Conservation (phyloP, 495 filamentous ascomycete genomes). For the Endocarpon pusillum region DNA sequence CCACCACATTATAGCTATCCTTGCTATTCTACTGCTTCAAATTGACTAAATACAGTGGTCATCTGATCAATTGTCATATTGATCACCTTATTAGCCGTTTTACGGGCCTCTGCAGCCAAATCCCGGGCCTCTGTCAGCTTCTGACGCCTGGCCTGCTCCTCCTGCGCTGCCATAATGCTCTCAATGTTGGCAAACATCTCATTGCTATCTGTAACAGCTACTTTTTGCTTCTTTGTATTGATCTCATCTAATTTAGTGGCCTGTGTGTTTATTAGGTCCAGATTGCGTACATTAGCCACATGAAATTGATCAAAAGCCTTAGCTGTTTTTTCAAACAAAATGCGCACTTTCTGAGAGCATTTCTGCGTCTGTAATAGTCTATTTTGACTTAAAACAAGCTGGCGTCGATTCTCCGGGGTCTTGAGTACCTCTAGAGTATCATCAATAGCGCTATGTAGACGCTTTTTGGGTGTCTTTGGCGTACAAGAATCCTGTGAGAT, state of each 20-base stretch:
- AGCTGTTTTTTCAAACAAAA: not conserved
- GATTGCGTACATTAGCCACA: not conserved
- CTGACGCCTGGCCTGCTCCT: not conserved
- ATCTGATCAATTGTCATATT: not conserved
- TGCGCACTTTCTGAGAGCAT: not conserved
- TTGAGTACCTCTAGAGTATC: not conserved
- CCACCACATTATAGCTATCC: too few relatives aligned
- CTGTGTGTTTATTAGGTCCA: too few relatives aligned
- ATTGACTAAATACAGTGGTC: too few relatives aligned
- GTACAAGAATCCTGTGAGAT: not conserved
- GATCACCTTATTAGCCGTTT: not conserved
- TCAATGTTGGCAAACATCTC: not conserved
- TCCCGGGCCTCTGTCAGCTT: not conserved
- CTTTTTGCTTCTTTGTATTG: not conserved
- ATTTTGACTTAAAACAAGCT: not conserved
- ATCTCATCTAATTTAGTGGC: not conserved
- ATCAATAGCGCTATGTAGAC: not conserved
- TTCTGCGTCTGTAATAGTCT: not conserved
- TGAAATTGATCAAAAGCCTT: not conserved
- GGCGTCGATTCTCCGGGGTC: not conserved
- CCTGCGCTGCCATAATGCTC: not conserved
- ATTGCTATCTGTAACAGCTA: not conserved
- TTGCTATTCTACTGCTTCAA: too few relatives aligned
- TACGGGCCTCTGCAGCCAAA: not conserved
- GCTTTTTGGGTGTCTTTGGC: not conserved